These are phyloP conservation scores for Scedosporium dehoogii DNA, from an alignment of 2,329 filamentous ascomycete species.

Conservation along the genomic window DNA sequence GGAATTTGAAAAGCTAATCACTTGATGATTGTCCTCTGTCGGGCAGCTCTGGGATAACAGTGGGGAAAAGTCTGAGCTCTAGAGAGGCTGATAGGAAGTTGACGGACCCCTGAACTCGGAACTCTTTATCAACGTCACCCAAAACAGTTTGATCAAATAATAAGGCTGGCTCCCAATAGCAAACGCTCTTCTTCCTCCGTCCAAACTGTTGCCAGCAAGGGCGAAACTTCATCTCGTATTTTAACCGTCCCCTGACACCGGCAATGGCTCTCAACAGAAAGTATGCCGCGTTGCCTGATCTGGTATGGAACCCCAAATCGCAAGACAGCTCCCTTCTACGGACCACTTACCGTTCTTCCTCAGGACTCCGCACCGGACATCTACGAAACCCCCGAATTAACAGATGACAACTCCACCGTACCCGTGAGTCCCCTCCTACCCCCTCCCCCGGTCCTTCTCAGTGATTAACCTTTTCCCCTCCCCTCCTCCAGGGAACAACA, in stretches of 20 bases:
- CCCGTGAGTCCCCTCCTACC: constrained; percentile 32
- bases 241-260: not conserved
- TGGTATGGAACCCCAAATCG: constrained; percentile 38
- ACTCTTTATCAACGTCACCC: too few species aligned
- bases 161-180: too few species aligned
- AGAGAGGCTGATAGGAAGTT: too few species aligned
- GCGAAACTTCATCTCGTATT: too few species aligned
- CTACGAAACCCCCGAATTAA: constrained; percentile 91
- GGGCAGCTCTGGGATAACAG: too few species aligned
- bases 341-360: not conserved
- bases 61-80: too few species aligned
- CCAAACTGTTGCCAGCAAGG: too few species aligned
- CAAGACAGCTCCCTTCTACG: not conserved
- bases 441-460: not conserved
- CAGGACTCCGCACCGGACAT: constrained; percentile 89
- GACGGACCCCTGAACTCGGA: too few species aligned
- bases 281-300: constrained; percentile 70
- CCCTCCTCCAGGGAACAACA: constrained; percentile 37
- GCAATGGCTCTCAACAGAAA: constrained; percentile 68
- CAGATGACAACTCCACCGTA: constrained; percentile 78
- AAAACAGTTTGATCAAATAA: too few species aligned
- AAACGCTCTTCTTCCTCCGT: too few species aligned
- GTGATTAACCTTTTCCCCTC: not conserved
- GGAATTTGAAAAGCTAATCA: too few species aligned
- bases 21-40: too few species aligned